Conservation (phyloP, 2,329 filamentous ascomycete genomes). For the Macroventuria anomochaeta region DNA sequence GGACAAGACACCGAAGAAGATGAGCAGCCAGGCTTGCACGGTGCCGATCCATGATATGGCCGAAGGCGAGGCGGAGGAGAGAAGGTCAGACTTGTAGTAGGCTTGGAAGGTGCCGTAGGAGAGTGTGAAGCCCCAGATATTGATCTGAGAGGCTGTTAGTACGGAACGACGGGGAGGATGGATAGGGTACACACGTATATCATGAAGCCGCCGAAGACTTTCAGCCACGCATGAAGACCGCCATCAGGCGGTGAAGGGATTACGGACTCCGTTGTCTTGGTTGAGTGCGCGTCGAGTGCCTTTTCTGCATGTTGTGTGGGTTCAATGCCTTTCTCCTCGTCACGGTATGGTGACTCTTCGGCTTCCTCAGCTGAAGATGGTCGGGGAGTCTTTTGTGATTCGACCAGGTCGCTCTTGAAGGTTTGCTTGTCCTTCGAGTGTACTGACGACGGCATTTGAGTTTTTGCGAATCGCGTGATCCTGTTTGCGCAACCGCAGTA, state of each 20-base stretch:
- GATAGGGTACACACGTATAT: constrained; percentile 29
- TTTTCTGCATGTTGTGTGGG: constrained; percentile 21
- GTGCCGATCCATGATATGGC: constrained; percentile 57
- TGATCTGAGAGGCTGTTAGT: constrained; percentile 7
- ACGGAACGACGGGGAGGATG: background rate
- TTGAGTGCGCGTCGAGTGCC: constrained; percentile 28
- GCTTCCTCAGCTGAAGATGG: constrained; percentile 18
- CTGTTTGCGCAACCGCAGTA: background rate
- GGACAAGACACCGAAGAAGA: constrained; percentile 59
- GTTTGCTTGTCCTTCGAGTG: constrained; percentile 26
- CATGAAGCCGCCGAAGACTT: constrained; percentile 48
- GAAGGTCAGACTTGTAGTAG: constrained; percentile 53
- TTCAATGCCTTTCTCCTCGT: constrained; percentile 7
- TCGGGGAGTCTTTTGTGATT: constrained; percentile 25
- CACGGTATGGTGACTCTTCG: background rate
- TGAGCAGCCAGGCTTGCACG: constrained; percentile 56
- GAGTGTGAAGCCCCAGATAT: constrained; percentile 50
- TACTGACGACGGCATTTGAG: constrained; percentile 21
- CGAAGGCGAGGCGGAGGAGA: constrained; percentile 44
- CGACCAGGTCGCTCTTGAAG: constrained; percentile 18
- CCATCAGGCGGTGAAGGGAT: constrained; percentile 47
- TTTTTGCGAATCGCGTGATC: background rate
- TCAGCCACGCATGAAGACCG: constrained; percentile 48
- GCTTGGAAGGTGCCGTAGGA: constrained; percentile 54
- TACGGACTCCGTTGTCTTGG: constrained; percentile 30